Percentiles rank a stretch among this genome's conserved stretches.
Evolutionary conservation across 2,329 filamentous ascomycete genomes (phyloP).

Genomic region (Bipolaris victoriae): DNA sequence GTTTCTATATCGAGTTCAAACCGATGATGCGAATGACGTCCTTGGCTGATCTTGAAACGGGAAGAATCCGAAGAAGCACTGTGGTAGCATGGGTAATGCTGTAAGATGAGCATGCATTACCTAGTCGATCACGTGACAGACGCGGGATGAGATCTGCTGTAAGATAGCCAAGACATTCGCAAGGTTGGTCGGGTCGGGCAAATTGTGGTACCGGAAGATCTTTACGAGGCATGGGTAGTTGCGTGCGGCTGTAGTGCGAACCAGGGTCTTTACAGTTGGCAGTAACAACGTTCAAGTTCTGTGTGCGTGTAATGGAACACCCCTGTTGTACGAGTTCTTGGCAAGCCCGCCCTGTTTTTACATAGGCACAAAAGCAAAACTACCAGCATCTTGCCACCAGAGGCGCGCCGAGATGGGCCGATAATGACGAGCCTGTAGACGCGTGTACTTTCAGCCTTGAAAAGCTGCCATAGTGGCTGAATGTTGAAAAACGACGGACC

Average conservation of each 20-base stretch:
- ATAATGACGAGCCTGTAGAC: conserved; percentile 19
- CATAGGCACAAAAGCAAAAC: conserved; percentile 25
- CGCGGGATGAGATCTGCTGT: conserved; percentile 3
- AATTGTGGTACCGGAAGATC: conserved; percentile 12
- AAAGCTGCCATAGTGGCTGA: not conserved
- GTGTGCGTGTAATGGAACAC: conserved; percentile 25
- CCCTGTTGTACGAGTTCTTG: conserved; percentile 27
- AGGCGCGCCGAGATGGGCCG: conserved; percentile 15
- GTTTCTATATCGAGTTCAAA: conserved; percentile 26
- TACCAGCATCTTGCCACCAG: conserved; percentile 8
- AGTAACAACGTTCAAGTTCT: conserved; percentile 27
- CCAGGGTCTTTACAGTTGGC: conserved; percentile 25
- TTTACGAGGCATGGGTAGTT: conserved; percentile 26
- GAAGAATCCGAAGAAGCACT: conserved; percentile 9
- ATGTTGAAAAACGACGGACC: not conserved
- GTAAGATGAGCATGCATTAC: conserved; percentile 28
- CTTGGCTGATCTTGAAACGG: conserved; percentile 12
- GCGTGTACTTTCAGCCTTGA: conserved; percentile 3
- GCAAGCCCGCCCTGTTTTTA: conserved; percentile 26
- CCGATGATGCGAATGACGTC: conserved; percentile 38
- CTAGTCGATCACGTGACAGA: conserved; percentile 12
- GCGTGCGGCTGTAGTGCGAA: conserved; percentile 18
- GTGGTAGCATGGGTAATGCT: conserved; percentile 25
- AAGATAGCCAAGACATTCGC: conserved; percentile 13
- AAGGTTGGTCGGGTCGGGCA: conserved; percentile 14